phyloP scores from a whole-genome alignment of 306 rosid species.

The Dalbergia cultrata region DNA sequence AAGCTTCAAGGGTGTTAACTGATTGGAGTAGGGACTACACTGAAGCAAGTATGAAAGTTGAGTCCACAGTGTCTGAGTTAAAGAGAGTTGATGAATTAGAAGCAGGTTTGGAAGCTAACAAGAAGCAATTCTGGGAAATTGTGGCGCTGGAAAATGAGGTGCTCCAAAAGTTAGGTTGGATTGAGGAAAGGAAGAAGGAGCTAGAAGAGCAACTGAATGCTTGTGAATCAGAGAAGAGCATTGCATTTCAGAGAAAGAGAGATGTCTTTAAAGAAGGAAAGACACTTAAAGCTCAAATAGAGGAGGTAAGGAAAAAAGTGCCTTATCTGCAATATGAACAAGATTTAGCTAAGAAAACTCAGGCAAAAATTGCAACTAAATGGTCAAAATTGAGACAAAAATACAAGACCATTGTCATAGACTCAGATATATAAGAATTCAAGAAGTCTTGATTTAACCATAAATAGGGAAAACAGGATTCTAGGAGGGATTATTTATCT shows the following conservation, averaged over 20 bases:
- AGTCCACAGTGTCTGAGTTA: background rate
- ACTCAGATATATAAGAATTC: background rate
- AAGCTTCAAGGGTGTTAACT: background rate
- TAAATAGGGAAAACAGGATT: too few relatives aligned
- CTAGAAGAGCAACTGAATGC: background rate
- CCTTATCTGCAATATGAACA: background rate
- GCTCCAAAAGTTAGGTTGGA: too few relatives aligned
- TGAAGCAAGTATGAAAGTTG: slow-evolving; percentile 2
- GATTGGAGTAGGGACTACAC: background rate
- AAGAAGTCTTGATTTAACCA: too few relatives aligned
- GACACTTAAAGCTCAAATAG: background rate
- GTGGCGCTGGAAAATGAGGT: background rate
- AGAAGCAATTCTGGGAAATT: slow-evolving; percentile 2
- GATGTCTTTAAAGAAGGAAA: slow-evolving; percentile 10
- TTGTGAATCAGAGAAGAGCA: background rate
- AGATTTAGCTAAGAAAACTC: background rate
- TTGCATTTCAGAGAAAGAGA: background rate
- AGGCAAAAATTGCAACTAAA: background rate
- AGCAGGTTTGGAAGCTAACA: background rate
- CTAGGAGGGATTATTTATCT: too few relatives aligned
- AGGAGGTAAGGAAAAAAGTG: background rate
- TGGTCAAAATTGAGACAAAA: background rate
- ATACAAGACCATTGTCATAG: background rate
- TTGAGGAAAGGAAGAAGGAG: too few relatives aligned
- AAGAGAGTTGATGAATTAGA: slow-evolving; percentile 5